Evolutionary conservation across 2,329 filamentous ascomycete genomes (phyloP), one percentile per base, ranked within the genome.

Genomic region (Lasiodiplodia hormozganensis): DNA sequence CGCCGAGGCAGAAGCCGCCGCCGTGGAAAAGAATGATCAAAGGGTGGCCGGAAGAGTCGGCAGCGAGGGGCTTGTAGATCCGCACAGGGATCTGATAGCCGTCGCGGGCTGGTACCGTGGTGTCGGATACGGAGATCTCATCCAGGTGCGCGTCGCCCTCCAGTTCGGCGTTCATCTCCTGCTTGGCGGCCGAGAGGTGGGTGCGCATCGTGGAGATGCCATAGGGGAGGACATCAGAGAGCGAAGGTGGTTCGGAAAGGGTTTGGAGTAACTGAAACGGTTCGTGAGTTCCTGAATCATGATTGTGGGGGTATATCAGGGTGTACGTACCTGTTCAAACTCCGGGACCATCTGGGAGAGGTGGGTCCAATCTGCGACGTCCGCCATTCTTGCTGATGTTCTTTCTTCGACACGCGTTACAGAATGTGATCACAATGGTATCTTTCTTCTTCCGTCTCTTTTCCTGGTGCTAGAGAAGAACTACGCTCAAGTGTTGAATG

Each of bases 1-100:
- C 65, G 25, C 74, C 74, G 23, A 75, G 67, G 57, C 72, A 74
- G 69, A 73, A 75, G 2, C 74, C 74, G 12, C 74, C 74, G 34
- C 72, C 74, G 56, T 76, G 74, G 64, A 71, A 69, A 23, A 73
- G 47, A 40, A 75, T 70, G 23, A 75, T 69, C 21, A 75, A 57
- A 1, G 73, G 71, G 11, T 31, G 28, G 58, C 56, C 65, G 7
- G 12, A 70, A 62, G 40, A 43, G 40, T 43, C 14, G 40, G 40
- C 18, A 16, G 18, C 38, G 38, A 40, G 62, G 4, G 65, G 73
- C 31, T 72, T 69, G 62, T 74, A 74, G 10, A 74, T 58, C 47
- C 72, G 74, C 60, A 70, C 70, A 6, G 73, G 70, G 64, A 76
- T 53, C 51, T 71, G 68, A 47, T 70, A 69, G 58, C 73, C 74